These are phyloP conservation scores for Alternaria ethzedia DNA, from an alignment of 2,329 filamentous ascomycete genomes.

Conservation along the genomic window DNA sequence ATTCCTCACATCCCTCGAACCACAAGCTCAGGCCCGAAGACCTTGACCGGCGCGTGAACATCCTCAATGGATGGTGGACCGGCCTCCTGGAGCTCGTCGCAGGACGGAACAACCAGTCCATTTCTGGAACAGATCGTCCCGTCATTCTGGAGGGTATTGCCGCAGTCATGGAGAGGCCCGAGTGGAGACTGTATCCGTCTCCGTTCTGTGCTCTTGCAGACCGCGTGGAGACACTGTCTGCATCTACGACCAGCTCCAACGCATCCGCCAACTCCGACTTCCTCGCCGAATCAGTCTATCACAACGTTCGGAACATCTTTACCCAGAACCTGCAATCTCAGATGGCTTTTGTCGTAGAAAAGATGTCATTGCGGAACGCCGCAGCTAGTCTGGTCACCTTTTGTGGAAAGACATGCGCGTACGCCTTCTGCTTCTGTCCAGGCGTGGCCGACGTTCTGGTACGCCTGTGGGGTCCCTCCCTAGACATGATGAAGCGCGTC, in stretches of 20 bases:
- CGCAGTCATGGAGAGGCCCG: slow-evolving; percentile 83
- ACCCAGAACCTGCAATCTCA: slow-evolving; percentile 81
- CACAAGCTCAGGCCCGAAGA: slow-evolving; percentile 75
- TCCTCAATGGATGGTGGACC: slow-evolving; percentile 91
- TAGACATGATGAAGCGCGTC: slow-evolving; percentile 73
- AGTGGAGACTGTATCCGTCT: slow-evolving; percentile 80
- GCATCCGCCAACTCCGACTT: slow-evolving; percentile 69
- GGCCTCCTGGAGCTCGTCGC: slow-evolving; percentile 82
- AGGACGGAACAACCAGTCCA: slow-evolving; percentile 74
- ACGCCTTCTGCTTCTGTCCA: slow-evolving; percentile 91
- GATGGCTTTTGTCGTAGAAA: slow-evolving; percentile 85
- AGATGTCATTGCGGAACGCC: slow-evolving; percentile 80
- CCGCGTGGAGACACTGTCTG: slow-evolving; percentile 55
- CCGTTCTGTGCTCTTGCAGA: slow-evolving; percentile 69
- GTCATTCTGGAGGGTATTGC: slow-evolving; percentile 78
- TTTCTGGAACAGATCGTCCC: slow-evolving; percentile 84
- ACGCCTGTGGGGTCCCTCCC: slow-evolving; percentile 76
- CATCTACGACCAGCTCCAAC: slow-evolving; percentile 63
- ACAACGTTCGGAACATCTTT: slow-evolving; percentile 89
- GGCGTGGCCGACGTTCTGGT: slow-evolving; percentile 84
- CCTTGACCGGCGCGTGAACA: slow-evolving; percentile 77
- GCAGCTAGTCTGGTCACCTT: slow-evolving; percentile 74
- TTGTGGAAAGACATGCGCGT: slow-evolving; percentile 87
- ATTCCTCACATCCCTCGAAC: slow-evolving; percentile 72
- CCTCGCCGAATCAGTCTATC: slow-evolving; percentile 76